phyloP scores from a whole-genome alignment of 75 land plant genomes.

The Sequoiadendron giganteum region DNA sequence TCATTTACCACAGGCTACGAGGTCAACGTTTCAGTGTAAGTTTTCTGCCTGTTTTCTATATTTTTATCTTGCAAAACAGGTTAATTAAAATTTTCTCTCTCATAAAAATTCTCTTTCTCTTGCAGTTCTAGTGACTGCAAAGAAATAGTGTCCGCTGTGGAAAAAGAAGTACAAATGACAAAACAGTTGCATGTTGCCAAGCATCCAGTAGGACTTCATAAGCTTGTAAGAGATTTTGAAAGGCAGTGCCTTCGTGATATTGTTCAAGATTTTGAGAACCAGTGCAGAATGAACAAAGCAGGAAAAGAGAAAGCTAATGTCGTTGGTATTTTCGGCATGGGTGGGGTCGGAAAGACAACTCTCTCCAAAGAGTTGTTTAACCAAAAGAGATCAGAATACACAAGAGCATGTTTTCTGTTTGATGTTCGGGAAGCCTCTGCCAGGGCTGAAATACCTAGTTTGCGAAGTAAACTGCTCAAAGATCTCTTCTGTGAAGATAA shows the following conservation, averaged over 20 bases:
- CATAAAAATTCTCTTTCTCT: not conserved
- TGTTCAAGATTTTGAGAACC: not conserved
- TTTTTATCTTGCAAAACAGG: not conserved
- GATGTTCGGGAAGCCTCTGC: not conserved
- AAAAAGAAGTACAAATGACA: not conserved
- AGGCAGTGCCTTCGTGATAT: not conserved
- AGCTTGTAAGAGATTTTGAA: no score
- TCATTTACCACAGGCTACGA: not conserved
- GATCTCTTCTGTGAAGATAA: not conserved
- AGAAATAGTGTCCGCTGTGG: not conserved
- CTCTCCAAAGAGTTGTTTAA: not conserved
- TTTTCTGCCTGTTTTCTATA: not conserved
- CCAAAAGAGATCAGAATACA: not conserved
- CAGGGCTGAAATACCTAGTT: not conserved
- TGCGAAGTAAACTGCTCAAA: not conserved
- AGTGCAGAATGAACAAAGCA: not conserved
- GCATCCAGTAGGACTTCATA: not conserved
- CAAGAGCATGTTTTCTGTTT: not conserved
- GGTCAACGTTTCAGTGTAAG: not conserved
- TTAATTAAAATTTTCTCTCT: no score
- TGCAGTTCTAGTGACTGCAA: not conserved
- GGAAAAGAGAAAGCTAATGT: not conserved
- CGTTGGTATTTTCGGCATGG: not conserved
- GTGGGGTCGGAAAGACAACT: not conserved
- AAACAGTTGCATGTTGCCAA: not conserved